These are phyloP conservation scores for Globisporangium alternatum DNA, from an alignment of 352 stramenopile genomes.

Conservation along the genomic window DNA sequence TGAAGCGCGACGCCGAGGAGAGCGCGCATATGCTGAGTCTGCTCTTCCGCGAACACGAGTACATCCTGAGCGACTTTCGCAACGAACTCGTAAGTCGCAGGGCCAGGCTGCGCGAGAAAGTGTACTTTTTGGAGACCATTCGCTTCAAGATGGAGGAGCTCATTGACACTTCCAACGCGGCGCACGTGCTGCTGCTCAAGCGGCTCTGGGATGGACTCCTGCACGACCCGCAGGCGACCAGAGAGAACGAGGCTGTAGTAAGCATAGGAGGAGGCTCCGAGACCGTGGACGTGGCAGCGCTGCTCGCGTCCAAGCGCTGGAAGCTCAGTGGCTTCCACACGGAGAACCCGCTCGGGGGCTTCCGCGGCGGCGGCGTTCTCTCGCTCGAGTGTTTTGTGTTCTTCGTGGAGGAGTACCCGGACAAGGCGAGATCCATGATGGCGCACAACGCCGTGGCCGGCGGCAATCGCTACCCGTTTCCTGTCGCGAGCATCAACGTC, in stretches of 20 bases:
- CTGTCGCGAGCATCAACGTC: constrained; percentile 84
- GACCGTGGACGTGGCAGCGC: constrained; percentile 37
- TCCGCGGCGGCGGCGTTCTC: constrained; percentile 70
- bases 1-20: constrained; percentile 63
- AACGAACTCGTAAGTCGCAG: constrained; percentile 47
- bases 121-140: constrained; percentile 58
- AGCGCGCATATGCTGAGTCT: constrained; percentile 60
- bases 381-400: constrained; percentile 71
- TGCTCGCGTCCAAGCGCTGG: constrained; percentile 67
- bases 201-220: constrained; percentile 67
- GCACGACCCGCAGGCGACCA: not conserved
- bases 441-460: constrained; percentile 61
- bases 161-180: constrained; percentile 50
- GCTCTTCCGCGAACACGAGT: constrained; percentile 57
- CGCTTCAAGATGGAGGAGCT: constrained; percentile 71
- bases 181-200: constrained; percentile 58
- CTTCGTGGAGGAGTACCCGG: constrained; percentile 77
- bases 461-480: constrained; percentile 79
- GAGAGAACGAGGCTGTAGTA: constrained; percentile 21
- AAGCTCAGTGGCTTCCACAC: constrained; percentile 77
- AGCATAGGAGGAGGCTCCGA: constrained; percentile 16
- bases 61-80: constrained; percentile 59
- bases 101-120: constrained; percentile 55
- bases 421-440: constrained; percentile 80
- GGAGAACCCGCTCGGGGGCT: constrained; percentile 70